A percentile compares a stretch with the other conserved stretches of the same genome.
These are phyloP conservation scores for Thalia dealbata DNA, from an alignment of 176 grass and related monocot species.

Conservation along the genomic window DNA sequence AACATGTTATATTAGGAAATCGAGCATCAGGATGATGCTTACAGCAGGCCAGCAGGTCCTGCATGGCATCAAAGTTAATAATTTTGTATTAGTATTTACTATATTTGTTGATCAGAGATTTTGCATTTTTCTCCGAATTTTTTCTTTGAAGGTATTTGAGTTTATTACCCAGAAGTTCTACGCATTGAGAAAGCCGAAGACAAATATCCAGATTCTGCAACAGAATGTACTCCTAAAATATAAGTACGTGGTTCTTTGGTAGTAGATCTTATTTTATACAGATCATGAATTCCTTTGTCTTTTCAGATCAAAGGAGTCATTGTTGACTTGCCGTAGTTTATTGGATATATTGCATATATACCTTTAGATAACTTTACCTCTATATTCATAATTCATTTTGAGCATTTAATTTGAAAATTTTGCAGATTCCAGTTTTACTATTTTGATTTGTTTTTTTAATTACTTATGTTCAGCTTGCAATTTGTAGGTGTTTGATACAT, in stretches of 20 bases:
- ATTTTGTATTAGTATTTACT: neutral
- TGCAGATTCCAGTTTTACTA: neutral
- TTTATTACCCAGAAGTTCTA: slow-evolving; percentile 95
- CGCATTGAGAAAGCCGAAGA: slow-evolving; percentile 98
- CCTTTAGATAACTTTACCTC: too few relatives aligned
- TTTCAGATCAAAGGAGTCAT: neutral
- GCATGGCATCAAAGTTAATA: neutral
- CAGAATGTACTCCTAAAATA: slow-evolving; percentile 93
- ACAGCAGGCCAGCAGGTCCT: too few relatives aligned
- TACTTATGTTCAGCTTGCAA: slow-evolving; percentile 4
- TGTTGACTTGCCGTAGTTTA: neutral
- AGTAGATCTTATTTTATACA: neutral
- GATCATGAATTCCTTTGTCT: neutral
- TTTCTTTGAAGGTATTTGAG: slow-evolving; percentile 76
- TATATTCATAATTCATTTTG: neutral
- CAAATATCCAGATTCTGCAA: slow-evolving; percentile 98
- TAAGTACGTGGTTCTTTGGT: slow-evolving; percentile 56
- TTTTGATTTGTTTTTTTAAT: slow-evolving; percentile 4
- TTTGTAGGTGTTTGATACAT: slow-evolving; percentile 60
- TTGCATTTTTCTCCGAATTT: slow-evolving; percentile 6
- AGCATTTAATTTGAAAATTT: neutral
- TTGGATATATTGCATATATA: neutral
- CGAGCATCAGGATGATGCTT: too few relatives aligned
- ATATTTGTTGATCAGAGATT: neutral
- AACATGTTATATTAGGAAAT: neutral